Evolutionary conservation across 2,329 filamentous ascomycete species (phyloP), one percentile per base, ranked within the genome.

Genomic region (Diaporthe caulivora): DNA sequence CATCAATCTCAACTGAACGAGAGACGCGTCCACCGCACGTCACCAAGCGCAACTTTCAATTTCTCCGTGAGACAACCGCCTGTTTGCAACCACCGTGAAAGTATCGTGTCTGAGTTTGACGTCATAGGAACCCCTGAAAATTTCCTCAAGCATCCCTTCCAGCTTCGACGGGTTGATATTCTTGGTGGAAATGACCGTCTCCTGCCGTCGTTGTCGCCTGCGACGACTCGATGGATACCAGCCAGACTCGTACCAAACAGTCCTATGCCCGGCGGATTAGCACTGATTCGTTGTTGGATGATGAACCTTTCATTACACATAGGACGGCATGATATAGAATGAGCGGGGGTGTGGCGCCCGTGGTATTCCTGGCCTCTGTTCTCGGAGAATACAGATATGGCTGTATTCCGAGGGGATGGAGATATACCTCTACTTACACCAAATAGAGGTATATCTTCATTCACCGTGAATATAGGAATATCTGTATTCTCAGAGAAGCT

Each of bases 11-110:
- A 55, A 21, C 53, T 11, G 3, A 31, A 55, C 53, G 26, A 34
- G 31, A 3, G 11, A 55, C 13, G 26, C 29, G 29, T 55, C 53
- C 53, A 31, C 15, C 26, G 31, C 26, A 17, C 7, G 26, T 57
- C 31, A 57, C 60, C 60, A 64, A 49, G 60, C 40, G 34, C 60
- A 64, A 34, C 60, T 64, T 21, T 34, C 15, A 42, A 64, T 64
- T n/a, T 64, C 60, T 7, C 40, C 40, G 15, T 49, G 24, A 29
- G 60, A 64, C 8, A 64, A 34, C 10, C 24, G 60, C 7, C 60
- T 49, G 11, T 49, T 47, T 15, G 60, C 60, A 13, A 49, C 29
- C n/a, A 64, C 60, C 2, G 60, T 64, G 40, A 64, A 64, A 29
- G 40, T 64, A 11, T 64, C 60, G 24, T 64, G 26, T 18, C 44